These are phyloP conservation scores for Dioscorea dumetorum DNA, from an alignment of 106 monocot genomes.

Conservation along the genomic window DNA sequence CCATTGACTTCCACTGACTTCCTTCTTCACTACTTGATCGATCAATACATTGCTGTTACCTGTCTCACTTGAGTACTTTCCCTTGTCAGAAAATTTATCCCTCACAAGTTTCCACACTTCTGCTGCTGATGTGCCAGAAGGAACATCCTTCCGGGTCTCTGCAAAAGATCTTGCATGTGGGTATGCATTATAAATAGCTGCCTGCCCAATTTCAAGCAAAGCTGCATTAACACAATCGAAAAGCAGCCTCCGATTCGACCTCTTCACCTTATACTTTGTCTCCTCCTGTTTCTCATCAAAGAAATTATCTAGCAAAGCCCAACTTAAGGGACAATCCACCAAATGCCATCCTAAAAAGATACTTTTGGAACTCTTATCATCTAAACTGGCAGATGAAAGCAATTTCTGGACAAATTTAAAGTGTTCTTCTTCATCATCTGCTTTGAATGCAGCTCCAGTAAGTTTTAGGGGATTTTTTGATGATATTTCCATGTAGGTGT, in stretches of 20 bases:
- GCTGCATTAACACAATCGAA: slow-evolving; percentile 78
- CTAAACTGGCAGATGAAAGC: slow-evolving; percentile 52
- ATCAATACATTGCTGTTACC: slow-evolving; percentile 18
- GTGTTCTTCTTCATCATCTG: slow-evolving; percentile 37
- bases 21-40: slow-evolving; percentile 29
- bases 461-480: slow-evolving; percentile 11
- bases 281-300: slow-evolving; percentile 51
- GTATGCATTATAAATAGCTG: slow-evolving; percentile 12
- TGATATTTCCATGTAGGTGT: slow-evolving; percentile 12
- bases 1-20: slow-evolving; percentile 31
- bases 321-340: slow-evolving; percentile 57
- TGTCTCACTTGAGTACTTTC: neutral
- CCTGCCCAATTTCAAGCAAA: slow-evolving; percentile 35
- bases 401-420: slow-evolving; percentile 47
- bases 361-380: slow-evolving; percentile 15
- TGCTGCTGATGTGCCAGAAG: slow-evolving; percentile 8
- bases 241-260: slow-evolving; percentile 69
- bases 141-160: slow-evolving; percentile 3
- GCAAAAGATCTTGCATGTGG: slow-evolving; percentile 14
- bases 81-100: slow-evolving; percentile 29
- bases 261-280: slow-evolving; percentile 43
- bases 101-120: slow-evolving; percentile 41
- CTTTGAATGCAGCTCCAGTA: slow-evolving; percentile 11
- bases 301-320: slow-evolving; percentile 46
- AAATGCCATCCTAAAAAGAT: slow-evolving; percentile 51